Conservation (phyloP, 345 rosid species). For the Lepidium didymum region DNA sequence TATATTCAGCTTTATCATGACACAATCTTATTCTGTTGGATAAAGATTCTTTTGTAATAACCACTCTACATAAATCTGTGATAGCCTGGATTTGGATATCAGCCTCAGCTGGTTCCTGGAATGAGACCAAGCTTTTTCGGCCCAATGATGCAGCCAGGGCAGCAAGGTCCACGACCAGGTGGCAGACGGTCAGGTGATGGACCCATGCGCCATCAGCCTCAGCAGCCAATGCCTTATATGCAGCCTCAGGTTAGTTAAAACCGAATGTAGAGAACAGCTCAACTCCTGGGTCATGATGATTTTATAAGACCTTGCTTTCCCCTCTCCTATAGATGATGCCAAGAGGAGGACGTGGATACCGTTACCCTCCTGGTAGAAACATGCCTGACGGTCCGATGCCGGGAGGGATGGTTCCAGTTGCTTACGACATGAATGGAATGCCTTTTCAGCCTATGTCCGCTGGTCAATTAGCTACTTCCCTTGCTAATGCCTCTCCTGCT, state of each 20-base stretch:
- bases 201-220: constrained; percentile 62
- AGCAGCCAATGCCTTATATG: constrained; percentile 73
- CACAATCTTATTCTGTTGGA: background rate
- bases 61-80: background rate
- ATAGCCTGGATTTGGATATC: constrained; percentile 97
- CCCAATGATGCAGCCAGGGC: constrained; percentile 92
- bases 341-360: constrained; percentile 76
- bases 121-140: constrained; percentile 52
- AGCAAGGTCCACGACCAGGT: constrained; percentile 82
- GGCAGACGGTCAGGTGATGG: constrained; percentile 68
- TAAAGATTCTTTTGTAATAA: background rate
- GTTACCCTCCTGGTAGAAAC: constrained; percentile 76
- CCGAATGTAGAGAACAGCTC: background rate
- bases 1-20: background rate
- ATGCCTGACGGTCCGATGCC: constrained; percentile 64
- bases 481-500: constrained; percentile 56
- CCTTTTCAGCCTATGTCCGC: constrained; percentile 49
- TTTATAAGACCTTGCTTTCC: background rate
- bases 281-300: background rate
- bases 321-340: constrained; percentile 61
- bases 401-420: constrained; percentile 73
- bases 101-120: constrained; percentile 90
- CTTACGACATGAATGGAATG: constrained; percentile 64
- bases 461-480: constrained; percentile 63
- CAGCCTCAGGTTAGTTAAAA: constrained; percentile 64